Conservation (phyloP, 2,329 filamentous ascomycete genomes). For the Corinectria fuckeliana region DNA sequence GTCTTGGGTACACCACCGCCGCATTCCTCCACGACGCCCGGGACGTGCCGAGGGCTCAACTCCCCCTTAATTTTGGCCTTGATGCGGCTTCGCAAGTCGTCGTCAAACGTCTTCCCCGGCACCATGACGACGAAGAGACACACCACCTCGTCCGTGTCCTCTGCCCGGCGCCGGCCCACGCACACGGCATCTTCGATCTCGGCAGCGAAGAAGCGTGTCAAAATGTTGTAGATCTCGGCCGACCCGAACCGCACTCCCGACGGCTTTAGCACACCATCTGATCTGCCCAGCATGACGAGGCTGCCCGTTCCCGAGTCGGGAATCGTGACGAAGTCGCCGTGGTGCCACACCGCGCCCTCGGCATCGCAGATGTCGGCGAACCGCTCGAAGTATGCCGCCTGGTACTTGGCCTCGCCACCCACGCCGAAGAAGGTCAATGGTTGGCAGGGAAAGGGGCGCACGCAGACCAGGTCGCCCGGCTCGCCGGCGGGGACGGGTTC, state of each 20-base stretch:
- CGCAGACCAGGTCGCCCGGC: constrained; percentile 88
- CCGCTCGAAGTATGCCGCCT: constrained; percentile 83
- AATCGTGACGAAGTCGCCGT: constrained; percentile 86
- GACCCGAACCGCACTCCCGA: constrained; percentile 90
- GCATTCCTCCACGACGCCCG: constrained; percentile 80
- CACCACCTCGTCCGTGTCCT: constrained; percentile 84
- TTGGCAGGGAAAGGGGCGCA: constrained; percentile 85
- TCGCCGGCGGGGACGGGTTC: constrained; percentile 64
- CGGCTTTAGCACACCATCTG: constrained; percentile 92
- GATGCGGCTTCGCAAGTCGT: constrained; percentile 68
- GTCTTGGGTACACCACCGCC: constrained; percentile 86
- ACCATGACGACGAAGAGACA: constrained; percentile 86
- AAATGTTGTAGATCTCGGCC: constrained; percentile 95
- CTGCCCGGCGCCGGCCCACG: constrained; percentile 74
- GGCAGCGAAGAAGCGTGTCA: constrained; percentile 79
- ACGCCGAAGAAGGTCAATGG: constrained; percentile 87
- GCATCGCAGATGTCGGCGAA: constrained; percentile 61
- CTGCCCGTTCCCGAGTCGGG: constrained; percentile 74
- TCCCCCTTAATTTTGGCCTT: constrained; percentile 74
- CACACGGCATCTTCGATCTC: constrained; percentile 88
- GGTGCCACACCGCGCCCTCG: constrained; percentile 75
- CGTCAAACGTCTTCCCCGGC: constrained; percentile 60
- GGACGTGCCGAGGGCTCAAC: constrained; percentile 88
- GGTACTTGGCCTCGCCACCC: constrained; percentile 72
- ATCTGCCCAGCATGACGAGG: constrained; percentile 88